phyloP scores from a whole-genome alignment of 192 early-diverging fungal genomes.

The Gaertneriomyces semiglobifer region DNA sequence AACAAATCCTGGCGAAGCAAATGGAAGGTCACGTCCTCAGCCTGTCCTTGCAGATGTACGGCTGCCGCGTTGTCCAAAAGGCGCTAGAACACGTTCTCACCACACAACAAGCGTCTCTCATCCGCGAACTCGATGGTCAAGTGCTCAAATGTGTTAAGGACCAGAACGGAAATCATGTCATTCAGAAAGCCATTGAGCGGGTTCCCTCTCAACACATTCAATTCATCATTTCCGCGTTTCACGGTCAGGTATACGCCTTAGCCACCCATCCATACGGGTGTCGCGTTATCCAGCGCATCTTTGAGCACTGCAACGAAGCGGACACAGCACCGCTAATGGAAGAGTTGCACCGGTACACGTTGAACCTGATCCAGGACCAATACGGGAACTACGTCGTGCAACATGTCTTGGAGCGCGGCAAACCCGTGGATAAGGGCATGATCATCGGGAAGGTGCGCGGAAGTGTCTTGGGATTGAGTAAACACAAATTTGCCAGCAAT shows the following conservation, averaged over 20 bases:
- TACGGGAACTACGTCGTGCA: slow-evolving; percentile 99
- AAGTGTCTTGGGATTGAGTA: slow-evolving; percentile 86
- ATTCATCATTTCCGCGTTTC: slow-evolving; percentile 97
- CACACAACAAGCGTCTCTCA: slow-evolving; percentile 87
- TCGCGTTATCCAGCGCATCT: slow-evolving; percentile 98
- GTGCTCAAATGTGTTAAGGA: slow-evolving; percentile 99
- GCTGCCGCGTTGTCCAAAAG: slow-evolving; percentile 98
- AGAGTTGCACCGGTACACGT: slow-evolving; percentile 89
- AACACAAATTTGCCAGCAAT: slow-evolving; percentile 99
- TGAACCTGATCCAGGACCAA: slow-evolving; percentile 93
- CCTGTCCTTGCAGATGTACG: slow-evolving; percentile 98
- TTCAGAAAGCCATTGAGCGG: slow-evolving; percentile 98
- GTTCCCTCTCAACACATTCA: slow-evolving; percentile 88
- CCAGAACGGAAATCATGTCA: slow-evolving; percentile 99
- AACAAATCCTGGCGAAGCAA: slow-evolving; percentile 84
- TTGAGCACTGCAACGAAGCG: slow-evolving; percentile 95
- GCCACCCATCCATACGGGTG: slow-evolving; percentile 99
- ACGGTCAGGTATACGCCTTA: slow-evolving; percentile 90
- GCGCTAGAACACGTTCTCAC: slow-evolving; percentile 89
- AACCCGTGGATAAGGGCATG: slow-evolving; percentile 78
- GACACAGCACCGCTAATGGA: slow-evolving; percentile 74
- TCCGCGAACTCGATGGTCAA: slow-evolving; percentile 90
- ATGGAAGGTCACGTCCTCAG: slow-evolving; percentile 96
- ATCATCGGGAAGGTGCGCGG: slow-evolving; percentile 89
- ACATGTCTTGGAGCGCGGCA: slow-evolving; percentile 93